Percentiles rank a stretch among this genome's conserved stretches.
These are phyloP conservation scores for Syzygium malaccense DNA, from an alignment of 441 rosid species.

Conservation along the genomic window DNA sequence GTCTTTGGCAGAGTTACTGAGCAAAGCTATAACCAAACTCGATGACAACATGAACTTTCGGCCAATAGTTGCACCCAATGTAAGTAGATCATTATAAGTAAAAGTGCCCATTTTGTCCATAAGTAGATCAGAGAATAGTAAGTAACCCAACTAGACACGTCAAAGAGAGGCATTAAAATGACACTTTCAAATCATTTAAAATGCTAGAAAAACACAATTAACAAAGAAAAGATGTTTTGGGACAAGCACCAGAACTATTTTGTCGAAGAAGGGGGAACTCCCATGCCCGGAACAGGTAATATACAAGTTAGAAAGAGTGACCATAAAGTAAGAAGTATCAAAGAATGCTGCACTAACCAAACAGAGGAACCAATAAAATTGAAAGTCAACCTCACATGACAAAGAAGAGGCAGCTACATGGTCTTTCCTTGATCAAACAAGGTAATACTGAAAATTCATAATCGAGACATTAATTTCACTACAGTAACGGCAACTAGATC, in stretches of 20 bases:
- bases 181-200: background rate
- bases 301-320: background rate
- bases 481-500: background rate
- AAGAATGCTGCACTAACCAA: background rate
- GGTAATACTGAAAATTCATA: background rate
- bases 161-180: background rate
- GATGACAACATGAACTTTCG: background rate
- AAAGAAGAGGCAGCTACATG: background rate
- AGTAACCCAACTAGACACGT: background rate
- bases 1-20: background rate
- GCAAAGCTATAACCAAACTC: background rate
- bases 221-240: background rate
- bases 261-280: background rate
- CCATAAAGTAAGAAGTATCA: background rate
- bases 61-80: background rate
- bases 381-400: background rate
- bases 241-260: background rate
- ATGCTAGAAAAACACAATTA: background rate
- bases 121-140: background rate
- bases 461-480: background rate
- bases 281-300: background rate
- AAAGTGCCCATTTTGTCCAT: background rate
- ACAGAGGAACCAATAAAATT: background rate
- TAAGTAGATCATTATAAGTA: background rate
- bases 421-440: background rate